Conservation (phyloP, 1,139 yeast species). For the Casaregolazyma lundiana region DNA sequence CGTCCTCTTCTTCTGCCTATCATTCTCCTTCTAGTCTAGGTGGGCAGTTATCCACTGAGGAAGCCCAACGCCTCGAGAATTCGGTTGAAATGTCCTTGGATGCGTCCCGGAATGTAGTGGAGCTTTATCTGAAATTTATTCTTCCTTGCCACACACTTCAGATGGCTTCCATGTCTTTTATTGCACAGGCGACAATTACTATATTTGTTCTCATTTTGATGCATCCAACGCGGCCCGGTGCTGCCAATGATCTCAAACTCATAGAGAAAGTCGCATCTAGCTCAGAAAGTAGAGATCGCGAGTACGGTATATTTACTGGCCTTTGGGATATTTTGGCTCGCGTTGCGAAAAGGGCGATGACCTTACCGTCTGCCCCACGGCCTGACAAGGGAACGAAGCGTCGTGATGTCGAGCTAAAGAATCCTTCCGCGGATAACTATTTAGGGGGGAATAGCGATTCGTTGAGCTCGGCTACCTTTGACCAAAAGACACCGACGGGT, state of each 20-base stretch:
- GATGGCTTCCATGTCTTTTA: conserved; percentile 20
- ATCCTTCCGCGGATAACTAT: background rate
- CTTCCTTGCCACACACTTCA: conserved; percentile 17
- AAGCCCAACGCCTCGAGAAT: conserved; percentile 1
- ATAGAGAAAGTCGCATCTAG: background rate
- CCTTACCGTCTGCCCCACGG: background rate
- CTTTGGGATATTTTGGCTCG: conserved; percentile 10
- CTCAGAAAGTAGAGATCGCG: background rate
- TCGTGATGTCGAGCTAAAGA: background rate
- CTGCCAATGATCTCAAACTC: conserved; percentile 20
- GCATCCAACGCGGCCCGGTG: conserved; percentile 23
- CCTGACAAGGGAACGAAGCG: background rate
- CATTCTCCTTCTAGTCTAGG: background rate
- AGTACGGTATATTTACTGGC: background rate
- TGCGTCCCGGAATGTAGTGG: conserved; percentile 23
- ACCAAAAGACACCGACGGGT: background rate
- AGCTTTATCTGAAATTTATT: conserved; percentile 14
- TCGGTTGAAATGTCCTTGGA: conserved; percentile 24
- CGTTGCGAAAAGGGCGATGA: conserved; percentile 4
- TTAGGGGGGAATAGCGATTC: background rate
- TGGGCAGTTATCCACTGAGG: background rate
- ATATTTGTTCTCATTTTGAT: conserved; percentile 27
- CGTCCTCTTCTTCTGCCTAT: too few relatives aligned
- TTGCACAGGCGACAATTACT: conserved; percentile 25
- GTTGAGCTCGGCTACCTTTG: background rate